Evolutionary conservation across 768 basidiomycete species (phyloP), one percentile per base, ranked within the genome.

Genomic region (Boletus insuetus): DNA sequence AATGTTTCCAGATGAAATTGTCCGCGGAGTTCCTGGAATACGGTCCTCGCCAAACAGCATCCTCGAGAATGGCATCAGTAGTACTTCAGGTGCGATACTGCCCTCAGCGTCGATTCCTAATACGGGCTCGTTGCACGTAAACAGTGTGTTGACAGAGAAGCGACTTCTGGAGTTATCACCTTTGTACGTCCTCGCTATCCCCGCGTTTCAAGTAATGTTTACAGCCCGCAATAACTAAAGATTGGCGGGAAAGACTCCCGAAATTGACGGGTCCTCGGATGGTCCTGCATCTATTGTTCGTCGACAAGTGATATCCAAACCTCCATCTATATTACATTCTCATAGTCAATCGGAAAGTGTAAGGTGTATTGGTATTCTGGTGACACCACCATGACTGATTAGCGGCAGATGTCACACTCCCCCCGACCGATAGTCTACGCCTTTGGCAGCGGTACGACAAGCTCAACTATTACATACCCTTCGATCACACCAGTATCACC

Each of bases 401-500:
- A 34, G 44, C 19, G 43, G 43, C 58, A 79, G 71, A 68, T 67
- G 62, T 68, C 76, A 53, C 73, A 72, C 40, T 69, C 73, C 40
- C 69, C 71, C 56, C 59, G 58, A 63, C 62, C 58, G 49, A 70
- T 60, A 70, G 72, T 24, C 67, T 72, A 67, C 46, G 62, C 78
- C 16, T 59, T 77, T 47, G 58, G 71, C 24, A 81, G 75, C 55
- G 74, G 77, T 40, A 60, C 72, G 45, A 61, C 55, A 19, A 61
- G 24, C n/a, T 65, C 80, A 31, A 47, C 80, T 2, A 86, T 87
- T 32, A 75, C 77, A 76, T 82, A 84, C 74, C 81, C 81, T 35
- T 69, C 74, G 67, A 75, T 80, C 58, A 73, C 70, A 11, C 70
- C 71, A 44, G 61, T 73, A 47, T 68, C 77, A 45, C 69, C 79